Percentiles rank a stretch among this genome's conserved stretches.
Conservation (phyloP, 371 early-diverging fungal genomes). For the Mortierella sp. region DNA sequence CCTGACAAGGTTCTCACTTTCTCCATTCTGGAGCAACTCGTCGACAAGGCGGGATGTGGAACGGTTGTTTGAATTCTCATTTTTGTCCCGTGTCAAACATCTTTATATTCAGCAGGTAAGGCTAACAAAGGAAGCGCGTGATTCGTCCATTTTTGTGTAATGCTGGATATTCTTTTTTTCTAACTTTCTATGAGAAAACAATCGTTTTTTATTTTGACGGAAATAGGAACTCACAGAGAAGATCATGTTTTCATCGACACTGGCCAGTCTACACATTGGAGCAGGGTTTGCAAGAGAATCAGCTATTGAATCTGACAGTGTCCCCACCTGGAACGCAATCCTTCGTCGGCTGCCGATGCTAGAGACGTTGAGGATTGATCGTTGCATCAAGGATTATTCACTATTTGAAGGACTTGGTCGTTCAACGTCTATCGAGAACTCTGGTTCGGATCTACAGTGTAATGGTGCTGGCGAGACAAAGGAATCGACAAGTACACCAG, state of each 20-base stretch:
- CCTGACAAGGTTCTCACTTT: constrained; percentile 21
- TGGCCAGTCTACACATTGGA: constrained; percentile 44
- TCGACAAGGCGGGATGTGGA: constrained; percentile 19
- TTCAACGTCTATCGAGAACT: background rate
- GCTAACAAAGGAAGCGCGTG: background rate
- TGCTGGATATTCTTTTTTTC: too few species aligned
- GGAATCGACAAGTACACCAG: background rate
- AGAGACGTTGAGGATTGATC: constrained; percentile 30
- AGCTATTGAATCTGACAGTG: constrained; percentile 17
- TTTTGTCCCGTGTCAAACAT: constrained; percentile 20
- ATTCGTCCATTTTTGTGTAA: too few species aligned
- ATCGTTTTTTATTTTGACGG: background rate
- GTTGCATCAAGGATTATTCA: constrained; percentile 20
- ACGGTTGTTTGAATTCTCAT: constrained; percentile 26
- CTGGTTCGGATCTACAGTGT: background rate
- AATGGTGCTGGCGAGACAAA: background rate
- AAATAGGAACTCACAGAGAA: constrained; percentile 18
- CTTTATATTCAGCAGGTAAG: constrained; percentile 46
- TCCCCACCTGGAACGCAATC: constrained; percentile 31
- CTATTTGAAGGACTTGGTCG: constrained; percentile 44
- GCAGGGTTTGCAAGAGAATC: constrained; percentile 9
- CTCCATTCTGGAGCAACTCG: constrained; percentile 19
- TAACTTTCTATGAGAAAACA: too few species aligned
- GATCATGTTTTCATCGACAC: constrained; percentile 17
- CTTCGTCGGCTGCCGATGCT: constrained; percentile 22